These are phyloP conservation scores for Pelargonium australe DNA, from an alignment of 441 rosid species.

Conservation along the genomic window DNA sequence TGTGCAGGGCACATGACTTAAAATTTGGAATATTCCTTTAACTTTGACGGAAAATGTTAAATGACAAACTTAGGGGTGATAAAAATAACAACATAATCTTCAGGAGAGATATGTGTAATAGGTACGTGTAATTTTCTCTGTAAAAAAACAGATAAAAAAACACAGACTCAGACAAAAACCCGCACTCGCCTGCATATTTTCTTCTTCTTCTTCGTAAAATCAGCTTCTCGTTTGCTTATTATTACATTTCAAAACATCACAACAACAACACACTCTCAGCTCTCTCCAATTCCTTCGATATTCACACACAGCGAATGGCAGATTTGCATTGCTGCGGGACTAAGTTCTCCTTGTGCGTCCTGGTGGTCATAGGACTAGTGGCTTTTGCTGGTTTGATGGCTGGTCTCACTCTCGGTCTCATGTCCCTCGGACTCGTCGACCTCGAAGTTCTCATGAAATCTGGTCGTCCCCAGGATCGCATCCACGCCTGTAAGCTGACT, in stretches of 20 bases:
- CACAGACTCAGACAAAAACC: background rate
- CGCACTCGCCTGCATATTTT: background rate
- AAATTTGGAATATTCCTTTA: no score
- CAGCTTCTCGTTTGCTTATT: background rate
- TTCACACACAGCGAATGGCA: background rate
- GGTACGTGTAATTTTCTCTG: no score
- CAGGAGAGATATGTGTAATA: no score
- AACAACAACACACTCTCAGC: constrained; percentile 1
- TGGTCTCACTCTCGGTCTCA: constrained; percentile 88
- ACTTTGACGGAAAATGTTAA: no score
- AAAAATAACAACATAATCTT: no score
- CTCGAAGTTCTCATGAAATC: constrained; percentile 91
- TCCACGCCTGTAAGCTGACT: constrained; percentile 50
- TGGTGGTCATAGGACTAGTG: constrained; percentile 53
- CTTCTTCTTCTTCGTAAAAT: background rate
- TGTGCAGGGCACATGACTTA: no score
- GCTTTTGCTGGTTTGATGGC: constrained; percentile 91
- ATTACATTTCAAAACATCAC: background rate
- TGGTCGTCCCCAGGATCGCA: constrained; percentile 84
- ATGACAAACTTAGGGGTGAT: no score
- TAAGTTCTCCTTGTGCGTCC: constrained; percentile 37
- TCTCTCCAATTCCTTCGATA: background rate
- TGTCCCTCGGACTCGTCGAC: constrained; percentile 92
- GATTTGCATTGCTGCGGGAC: constrained; percentile 47
- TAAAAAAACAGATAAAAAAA: background rate